Evolutionary conservation across 768 basidiomycete genomes (phyloP).

Genomic region (Trametes maxima): DNA sequence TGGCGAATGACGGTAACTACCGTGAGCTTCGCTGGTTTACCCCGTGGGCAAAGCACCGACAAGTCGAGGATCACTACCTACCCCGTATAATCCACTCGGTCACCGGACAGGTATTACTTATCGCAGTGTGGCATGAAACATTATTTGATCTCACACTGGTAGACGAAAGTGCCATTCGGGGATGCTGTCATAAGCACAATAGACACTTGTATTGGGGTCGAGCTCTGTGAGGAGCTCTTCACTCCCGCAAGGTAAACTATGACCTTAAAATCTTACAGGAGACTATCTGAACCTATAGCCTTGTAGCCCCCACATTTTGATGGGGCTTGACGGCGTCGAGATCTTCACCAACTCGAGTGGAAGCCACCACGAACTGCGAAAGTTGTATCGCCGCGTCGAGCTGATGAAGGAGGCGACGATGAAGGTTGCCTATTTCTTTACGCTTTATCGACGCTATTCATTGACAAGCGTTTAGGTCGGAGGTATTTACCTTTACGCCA

Average conservation of each 20-base stretch:
- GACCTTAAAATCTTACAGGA: neutral
- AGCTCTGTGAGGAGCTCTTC: constrained; percentile 97
- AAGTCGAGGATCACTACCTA: constrained; percentile 90
- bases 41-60: constrained; percentile 88
- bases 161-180: constrained; percentile 93
- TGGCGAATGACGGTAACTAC: constrained; percentile 98
- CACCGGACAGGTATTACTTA: constrained; percentile 74
- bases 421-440: constrained; percentile 56
- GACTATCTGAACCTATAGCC: neutral
- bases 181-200: constrained; percentile 91
- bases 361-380: constrained; percentile 98
- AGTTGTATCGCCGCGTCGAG: constrained; percentile 87
- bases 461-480: constrained; percentile 61
- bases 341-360: constrained; percentile 99
- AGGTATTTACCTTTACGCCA: constrained; percentile 96
- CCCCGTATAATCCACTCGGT: constrained; percentile 87
- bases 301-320: constrained; percentile 88
- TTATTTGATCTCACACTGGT: constrained; percentile 1
- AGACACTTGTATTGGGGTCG: constrained; percentile 96
- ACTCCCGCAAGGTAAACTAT: constrained; percentile 84
- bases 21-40: constrained; percentile 84
- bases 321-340: constrained; percentile 98
- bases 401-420: constrained; percentile 96
- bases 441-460: neutral
- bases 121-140: neutral